phyloP scores from a whole-genome alignment of 805 yeast genomes.

The Peterozyma toletana region DNA sequence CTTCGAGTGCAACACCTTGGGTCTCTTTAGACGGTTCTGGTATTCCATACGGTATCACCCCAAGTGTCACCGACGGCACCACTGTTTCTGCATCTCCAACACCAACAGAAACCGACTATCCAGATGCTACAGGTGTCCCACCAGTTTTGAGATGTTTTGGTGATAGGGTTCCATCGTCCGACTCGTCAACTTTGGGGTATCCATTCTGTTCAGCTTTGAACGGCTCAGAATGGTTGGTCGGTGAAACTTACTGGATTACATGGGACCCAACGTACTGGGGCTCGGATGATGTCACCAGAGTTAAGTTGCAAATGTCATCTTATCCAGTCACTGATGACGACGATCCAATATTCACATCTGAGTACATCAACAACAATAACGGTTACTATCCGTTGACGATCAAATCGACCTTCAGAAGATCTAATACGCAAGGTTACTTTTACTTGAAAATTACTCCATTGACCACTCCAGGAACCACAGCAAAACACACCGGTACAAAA shows the following conservation, averaged over 20 bases:
- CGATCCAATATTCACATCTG: constrained; percentile 23
- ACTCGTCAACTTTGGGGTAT: constrained; percentile 17
- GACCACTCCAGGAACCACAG: constrained; percentile 24
- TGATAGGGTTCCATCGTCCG: constrained; percentile 27
- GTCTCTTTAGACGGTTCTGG: constrained; percentile 35
- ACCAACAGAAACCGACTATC: constrained; percentile 25
- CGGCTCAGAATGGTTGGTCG: constrained; percentile 36
- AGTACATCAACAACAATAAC: constrained; percentile 25
- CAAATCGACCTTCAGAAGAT: constrained; percentile 17
- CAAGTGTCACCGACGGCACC: constrained; percentile 25
- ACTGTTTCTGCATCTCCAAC: constrained; percentile 35
- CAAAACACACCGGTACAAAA: constrained; percentile 28
- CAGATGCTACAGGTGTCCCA: constrained; percentile 29
- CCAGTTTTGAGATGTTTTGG: constrained; percentile 38
- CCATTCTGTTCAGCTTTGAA: constrained; percentile 35
- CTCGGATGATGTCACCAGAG: constrained; percentile 22
- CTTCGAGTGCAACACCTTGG: constrained; percentile 31
- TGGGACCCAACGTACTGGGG: constrained; percentile 42
- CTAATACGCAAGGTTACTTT: constrained; percentile 24
- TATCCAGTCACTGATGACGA: constrained; percentile 27
- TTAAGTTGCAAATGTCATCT: constrained; percentile 23
- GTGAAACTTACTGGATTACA: constrained; percentile 41
- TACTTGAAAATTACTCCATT: constrained; percentile 31
- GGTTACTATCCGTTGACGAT: constrained; percentile 32
- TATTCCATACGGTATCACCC: constrained; percentile 33